These are phyloP conservation scores for Hemileia vastatrix DNA, from an alignment of 1,284 basidiomycete species.

Conservation along the genomic window DNA sequence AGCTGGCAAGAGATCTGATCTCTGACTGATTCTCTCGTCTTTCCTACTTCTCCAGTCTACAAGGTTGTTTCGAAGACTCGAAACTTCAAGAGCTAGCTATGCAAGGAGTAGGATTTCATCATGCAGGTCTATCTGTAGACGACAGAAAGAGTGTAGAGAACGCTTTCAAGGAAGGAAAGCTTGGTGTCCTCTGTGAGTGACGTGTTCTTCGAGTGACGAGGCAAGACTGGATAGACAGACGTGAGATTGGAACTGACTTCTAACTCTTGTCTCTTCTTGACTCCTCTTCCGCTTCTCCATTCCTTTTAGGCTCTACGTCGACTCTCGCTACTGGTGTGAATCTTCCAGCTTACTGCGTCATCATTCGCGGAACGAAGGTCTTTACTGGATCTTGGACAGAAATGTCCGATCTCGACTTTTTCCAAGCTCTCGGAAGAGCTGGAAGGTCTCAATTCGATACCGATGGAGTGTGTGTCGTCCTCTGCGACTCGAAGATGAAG, in stretches of 20 bases:
- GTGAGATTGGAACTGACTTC: too few relatives aligned
- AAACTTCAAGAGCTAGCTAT: constrained; percentile 15
- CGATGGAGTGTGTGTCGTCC: constrained; percentile 36
- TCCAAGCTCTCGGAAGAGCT: constrained; percentile 50
- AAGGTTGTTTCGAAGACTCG: not conserved
- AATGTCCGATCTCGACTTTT: constrained; percentile 33
- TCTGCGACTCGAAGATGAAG: constrained; percentile 32
- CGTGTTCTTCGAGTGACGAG: not conserved
- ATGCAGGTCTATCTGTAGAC: constrained; percentile 63
- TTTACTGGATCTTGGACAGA: constrained; percentile 27
- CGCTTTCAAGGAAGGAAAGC: constrained; percentile 56
- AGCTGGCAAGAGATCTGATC: not conserved
- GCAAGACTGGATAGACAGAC: too few relatives aligned
- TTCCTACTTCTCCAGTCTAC: not conserved
- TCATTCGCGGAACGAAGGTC: constrained; percentile 35
- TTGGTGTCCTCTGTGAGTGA: constrained; percentile 53
- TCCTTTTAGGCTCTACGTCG: constrained; percentile 37
- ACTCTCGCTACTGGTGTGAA: constrained; percentile 83
- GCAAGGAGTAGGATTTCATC: constrained; percentile 67
- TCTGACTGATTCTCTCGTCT: not conserved
- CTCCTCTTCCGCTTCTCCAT: not conserved
- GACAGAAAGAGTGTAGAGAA: constrained; percentile 64
- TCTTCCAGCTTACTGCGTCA: constrained; percentile 48
- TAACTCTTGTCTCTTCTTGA: not conserved
- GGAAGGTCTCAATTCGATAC: constrained; percentile 85